Evolutionary conservation across 2,329 filamentous ascomycete genomes (phyloP).

Genomic region (Aaosphaeria arxii): DNA sequence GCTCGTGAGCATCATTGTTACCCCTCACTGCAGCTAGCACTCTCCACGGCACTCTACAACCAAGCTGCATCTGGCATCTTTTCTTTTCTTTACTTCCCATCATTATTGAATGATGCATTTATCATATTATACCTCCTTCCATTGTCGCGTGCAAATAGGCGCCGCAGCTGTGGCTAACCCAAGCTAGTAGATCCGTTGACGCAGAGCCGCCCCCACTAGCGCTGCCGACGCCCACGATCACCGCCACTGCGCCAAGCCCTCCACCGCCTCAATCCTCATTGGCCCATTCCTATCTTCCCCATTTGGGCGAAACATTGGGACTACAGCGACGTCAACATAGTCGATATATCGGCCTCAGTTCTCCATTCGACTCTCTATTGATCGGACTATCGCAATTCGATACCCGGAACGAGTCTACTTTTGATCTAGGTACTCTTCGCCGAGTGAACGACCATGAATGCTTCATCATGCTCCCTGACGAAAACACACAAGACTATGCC

Average conservation of each 20-base stretch:
- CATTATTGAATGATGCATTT: background rate
- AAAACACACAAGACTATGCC: conserved; percentile 67
- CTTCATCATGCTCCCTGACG: conserved; percentile 76
- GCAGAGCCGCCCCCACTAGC: conserved; percentile 39
- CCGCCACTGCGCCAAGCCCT: conserved; percentile 38
- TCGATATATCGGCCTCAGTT: conserved; percentile 79
- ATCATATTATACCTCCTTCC: background rate
- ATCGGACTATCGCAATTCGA: conserved; percentile 80
- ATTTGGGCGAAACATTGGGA: conserved; percentile 56
- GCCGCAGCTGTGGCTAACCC: conserved; percentile 21
- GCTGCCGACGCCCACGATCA: conserved; percentile 39
- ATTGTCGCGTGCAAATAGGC: background rate
- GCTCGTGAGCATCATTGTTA: too few species aligned
- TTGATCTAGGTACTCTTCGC: conserved; percentile 61
- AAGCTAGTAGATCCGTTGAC: conserved; percentile 34
- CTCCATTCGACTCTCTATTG: conserved; percentile 78
- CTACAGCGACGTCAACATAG: conserved; percentile 76
- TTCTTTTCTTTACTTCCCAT: background rate
- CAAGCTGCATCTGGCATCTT: too few species aligned
- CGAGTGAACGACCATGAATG: conserved; percentile 76
- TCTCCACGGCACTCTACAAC: too few species aligned
- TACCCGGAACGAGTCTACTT: conserved; percentile 74
- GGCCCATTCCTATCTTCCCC: conserved; percentile 29
- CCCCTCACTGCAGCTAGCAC: too few species aligned
- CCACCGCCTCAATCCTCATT: conserved; percentile 28